phyloP scores from a whole-genome alignment of 2,329 filamentous ascomycete genomes.

The Coniochaeta prunicola region DNA sequence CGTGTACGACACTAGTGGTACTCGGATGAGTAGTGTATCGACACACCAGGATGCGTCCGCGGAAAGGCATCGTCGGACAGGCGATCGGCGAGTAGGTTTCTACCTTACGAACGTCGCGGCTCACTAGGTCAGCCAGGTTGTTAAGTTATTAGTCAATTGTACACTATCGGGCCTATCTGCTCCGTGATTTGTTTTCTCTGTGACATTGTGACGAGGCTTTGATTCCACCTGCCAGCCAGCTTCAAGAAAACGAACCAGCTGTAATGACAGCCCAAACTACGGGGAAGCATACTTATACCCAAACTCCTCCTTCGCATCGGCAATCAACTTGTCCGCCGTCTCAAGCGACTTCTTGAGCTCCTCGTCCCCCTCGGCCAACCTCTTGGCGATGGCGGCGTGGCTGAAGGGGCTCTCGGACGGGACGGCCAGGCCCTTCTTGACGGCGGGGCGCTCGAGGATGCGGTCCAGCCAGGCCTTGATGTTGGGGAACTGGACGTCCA shows the following conservation, averaged over 20 bases:
- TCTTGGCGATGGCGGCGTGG: constrained; percentile 32
- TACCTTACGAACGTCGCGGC: background rate
- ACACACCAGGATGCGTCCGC: background rate
- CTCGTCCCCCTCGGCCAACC: constrained; percentile 35
- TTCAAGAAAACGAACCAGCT: background rate
- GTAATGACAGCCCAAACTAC: constrained; percentile 11
- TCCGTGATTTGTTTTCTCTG: too few relatives aligned
- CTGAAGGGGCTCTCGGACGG: constrained; percentile 35
- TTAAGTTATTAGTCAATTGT: too few relatives aligned
- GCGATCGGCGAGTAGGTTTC: background rate
- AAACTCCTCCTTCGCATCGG: constrained; percentile 36
- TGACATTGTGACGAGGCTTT: too few relatives aligned
- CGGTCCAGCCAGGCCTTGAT: constrained; percentile 61
- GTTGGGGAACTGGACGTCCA: constrained; percentile 53
- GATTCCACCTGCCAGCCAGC: background rate
- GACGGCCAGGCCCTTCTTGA: constrained; percentile 57
- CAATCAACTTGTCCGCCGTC: constrained; percentile 20
- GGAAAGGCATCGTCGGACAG: background rate
- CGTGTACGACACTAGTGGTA: background rate
- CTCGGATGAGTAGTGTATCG: background rate
- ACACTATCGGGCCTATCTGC: too few relatives aligned
- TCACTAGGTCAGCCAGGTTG: too few relatives aligned
- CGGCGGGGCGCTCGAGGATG: constrained; percentile 49
- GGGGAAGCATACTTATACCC: constrained; percentile 39
- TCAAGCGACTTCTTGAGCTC: constrained; percentile 26